phyloP scores from a whole-genome alignment of 306 rosid species.

The Amphicarpaea edgeworthii region DNA sequence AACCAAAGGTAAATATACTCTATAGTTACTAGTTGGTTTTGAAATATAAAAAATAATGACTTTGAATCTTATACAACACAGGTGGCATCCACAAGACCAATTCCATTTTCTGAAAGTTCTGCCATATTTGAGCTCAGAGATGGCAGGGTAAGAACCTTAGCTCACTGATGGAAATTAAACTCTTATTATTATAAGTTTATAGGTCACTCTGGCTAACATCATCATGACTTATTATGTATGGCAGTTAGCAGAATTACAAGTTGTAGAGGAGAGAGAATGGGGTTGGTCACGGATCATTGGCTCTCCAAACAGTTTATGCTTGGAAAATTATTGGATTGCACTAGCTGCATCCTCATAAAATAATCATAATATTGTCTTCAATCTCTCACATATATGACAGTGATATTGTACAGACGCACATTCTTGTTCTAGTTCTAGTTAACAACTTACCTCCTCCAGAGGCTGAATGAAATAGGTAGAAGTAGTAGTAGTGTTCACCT shows the following conservation, averaged over 20 bases:
- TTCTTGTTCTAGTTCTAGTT: no score
- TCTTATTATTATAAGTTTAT: conserved; percentile 1
- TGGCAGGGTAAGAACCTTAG: conserved; percentile 76
- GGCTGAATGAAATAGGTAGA: neutral
- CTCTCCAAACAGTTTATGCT: conserved; percentile 82
- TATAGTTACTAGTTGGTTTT: neutral
- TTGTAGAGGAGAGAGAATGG: conserved; percentile 67
- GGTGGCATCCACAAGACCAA: conserved; percentile 87
- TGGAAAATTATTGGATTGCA: conserved; percentile 70
- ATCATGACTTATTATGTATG: conserved; percentile 30
- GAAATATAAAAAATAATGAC: conserved; percentile 12
- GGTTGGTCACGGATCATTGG: conserved; percentile 83
- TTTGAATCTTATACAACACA: conserved; percentile 49
- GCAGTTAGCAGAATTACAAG: conserved; percentile 84
- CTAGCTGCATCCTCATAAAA: no score
- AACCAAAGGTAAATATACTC: conserved; percentile 65
- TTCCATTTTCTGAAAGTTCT: conserved; percentile 74
- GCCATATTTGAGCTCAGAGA: conserved; percentile 90
- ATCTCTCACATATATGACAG: conserved; percentile 8
- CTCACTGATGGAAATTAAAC: conserved; percentile 7
- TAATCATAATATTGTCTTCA: conserved; percentile 54
- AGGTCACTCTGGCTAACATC: no score
- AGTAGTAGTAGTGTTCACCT: neutral
- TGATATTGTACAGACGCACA: conserved; percentile 7
- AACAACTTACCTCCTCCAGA: conserved; percentile 7